Evolutionary conservation across 495 filamentous ascomycete species (phyloP), one percentile per base, ranked within the genome.

Genomic region (Pyrenopolyporus hunteri): DNA sequence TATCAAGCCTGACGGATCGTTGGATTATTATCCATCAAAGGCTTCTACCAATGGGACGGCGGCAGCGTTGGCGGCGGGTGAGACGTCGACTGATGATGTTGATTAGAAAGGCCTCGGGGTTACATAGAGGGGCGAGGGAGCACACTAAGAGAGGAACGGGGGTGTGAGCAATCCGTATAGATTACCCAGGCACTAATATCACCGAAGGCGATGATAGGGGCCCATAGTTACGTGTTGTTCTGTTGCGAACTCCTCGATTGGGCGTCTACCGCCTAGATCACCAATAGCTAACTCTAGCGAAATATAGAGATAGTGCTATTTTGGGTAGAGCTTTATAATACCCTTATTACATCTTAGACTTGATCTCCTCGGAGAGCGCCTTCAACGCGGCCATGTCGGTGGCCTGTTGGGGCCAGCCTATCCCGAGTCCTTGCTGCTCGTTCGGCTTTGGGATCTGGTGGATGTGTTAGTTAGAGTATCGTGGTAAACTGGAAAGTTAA

Each of bases 391-490:
- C 89, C 88, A 93, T 95, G 66, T 97, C 89, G 3, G 85, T 80
- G 60, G 75, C 73, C 79, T 92, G 80, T 48, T 85, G 75, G 29
- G 92, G 91, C 94, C 94, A 98, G 19, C 77, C 70, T 55, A 99
- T 82, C 17, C 80, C 84, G 36, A 99, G 76, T 13, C 94, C 94
- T 72, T 98, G 89, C 45, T 79, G 64, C 62, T 87, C 78, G 72
- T 92, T 96, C 40, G 95, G 94, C 80, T 99, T 99, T 47, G 95
- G 94, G 64, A 98, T 99, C 90, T 93, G 59, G 29, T 40, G 1
- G 17, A 29, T 9, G 13, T 25, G 45, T 54, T 45, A 60, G 61
- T n/a, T 60, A 58, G 25, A 52, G 35, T 13, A 4, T 44, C 10
- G 6, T 13, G 45, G 14, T 33, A 54, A 22, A n/a, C n/a, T n/a